These are phyloP conservation scores for Pisolithus tinctorius DNA, from an alignment of 768 basidiomycete species.

Conservation along the genomic window DNA sequence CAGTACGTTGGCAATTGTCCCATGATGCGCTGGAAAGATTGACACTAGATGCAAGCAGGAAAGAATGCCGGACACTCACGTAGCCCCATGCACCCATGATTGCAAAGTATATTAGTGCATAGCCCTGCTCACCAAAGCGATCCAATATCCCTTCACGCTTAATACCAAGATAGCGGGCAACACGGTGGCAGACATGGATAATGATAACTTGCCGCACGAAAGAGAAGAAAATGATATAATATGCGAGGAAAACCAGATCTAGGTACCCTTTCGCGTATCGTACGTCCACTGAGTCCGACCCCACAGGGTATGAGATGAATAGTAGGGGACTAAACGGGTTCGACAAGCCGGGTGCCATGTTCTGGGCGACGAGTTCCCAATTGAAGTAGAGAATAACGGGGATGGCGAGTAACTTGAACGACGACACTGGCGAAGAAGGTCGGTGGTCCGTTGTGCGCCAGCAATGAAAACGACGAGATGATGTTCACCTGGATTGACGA, in stretches of 20 bases:
- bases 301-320: slow-evolving; percentile 60
- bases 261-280: slow-evolving; percentile 66
- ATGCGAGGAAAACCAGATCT: slow-evolving; percentile 75
- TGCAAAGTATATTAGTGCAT: slow-evolving; percentile 77
- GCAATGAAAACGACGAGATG: neutral
- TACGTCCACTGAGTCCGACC: slow-evolving; percentile 45
- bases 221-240: slow-evolving; percentile 84
- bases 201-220: slow-evolving; percentile 76
- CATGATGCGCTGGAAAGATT: slow-evolving; percentile 66
- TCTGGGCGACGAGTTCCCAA: slow-evolving; percentile 51
- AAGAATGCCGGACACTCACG: slow-evolving; percentile 37
- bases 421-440: slow-evolving; percentile 36
- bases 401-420: slow-evolving; percentile 59
- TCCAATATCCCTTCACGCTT: slow-evolving; percentile 59
- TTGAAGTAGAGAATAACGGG: slow-evolving; percentile 57
- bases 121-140: slow-evolving; percentile 88
- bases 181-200: slow-evolving; percentile 53
- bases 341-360: slow-evolving; percentile 37
- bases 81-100: slow-evolving; percentile 69
- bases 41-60: neutral
- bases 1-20: slow-evolving; percentile 73
- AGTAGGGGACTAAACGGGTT: slow-evolving; percentile 77
- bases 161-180: slow-evolving; percentile 70
- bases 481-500: slow-evolving; percentile 59
- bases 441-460: neutral